Conservation (phyloP, 1,284 basidiomycete species). For the Fomitopsis pinicola region DNA sequence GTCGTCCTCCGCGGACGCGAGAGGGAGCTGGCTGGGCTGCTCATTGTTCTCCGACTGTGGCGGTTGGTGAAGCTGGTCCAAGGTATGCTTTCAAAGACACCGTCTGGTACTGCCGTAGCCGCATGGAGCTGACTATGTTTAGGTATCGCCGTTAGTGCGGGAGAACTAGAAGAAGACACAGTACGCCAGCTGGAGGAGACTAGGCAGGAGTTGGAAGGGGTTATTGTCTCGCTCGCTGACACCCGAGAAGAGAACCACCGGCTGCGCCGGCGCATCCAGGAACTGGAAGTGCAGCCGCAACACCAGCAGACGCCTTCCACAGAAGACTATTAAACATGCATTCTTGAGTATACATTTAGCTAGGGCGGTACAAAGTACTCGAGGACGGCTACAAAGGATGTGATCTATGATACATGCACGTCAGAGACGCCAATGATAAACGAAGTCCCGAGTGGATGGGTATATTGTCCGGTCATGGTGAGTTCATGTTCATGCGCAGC, state of each 20-base stretch:
- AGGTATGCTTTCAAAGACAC: conserved; percentile 37
- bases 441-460: background rate
- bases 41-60: conserved; percentile 75
- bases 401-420: background rate
- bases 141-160: conserved; percentile 74
- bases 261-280: conserved; percentile 31
- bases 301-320: background rate
- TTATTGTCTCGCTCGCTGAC: conserved; percentile 26
- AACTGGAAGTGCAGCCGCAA: conserved; percentile 6
- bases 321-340: background rate
- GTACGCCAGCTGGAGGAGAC: conserved; percentile 44
- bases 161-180: conserved; percentile 58
- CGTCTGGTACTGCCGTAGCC: conserved; percentile 9
- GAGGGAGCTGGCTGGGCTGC: conserved; percentile 62
- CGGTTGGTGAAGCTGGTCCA: conserved; percentile 73
- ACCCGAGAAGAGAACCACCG: conserved; percentile 35
- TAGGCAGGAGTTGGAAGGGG: conserved; percentile 41
- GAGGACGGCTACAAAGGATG: background rate
- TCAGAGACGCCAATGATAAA: background rate
- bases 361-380: background rate
- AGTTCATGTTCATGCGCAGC: background rate
- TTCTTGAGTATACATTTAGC: background rate
- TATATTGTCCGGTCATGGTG: background rate
- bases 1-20: conserved; percentile 61
- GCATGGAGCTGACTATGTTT: conserved; percentile 2